Evolutionary conservation across 768 basidiomycete species (phyloP), one percentile per base, ranked within the genome.

Genomic region (Lactifluus subvellereus): DNA sequence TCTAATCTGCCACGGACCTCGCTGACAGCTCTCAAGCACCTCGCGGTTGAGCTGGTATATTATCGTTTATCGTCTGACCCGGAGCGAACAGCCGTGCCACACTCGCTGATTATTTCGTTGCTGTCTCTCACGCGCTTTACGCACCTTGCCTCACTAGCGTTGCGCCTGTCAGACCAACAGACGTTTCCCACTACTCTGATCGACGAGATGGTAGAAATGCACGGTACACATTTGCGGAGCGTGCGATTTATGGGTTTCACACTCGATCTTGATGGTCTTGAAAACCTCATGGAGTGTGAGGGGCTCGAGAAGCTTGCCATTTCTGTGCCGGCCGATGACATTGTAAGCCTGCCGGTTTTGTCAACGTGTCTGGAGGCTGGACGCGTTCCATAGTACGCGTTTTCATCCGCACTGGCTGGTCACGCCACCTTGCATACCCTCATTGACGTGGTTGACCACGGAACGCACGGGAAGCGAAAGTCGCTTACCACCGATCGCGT

Each of bases 1-100:
- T 61, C 74, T 27, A 40, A 64, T 60, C 56, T 63, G 14, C 70
- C 75, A n/a, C 70, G 73, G 16, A 71, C 76, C 16, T 66, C 75
- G 16, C 73, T 82, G 5, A 74, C 75, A 1, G 69, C 74, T 38
- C 75, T 89, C 0, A 76, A 73, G 0, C 77, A 84, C 68, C 75
- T 89, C 0, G 75, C 84, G 3, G 63, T 88, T 42, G 84, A 87
- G 66, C 71, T 79, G 0, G 80, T 80, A 53, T 74, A 70, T 47
- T 69, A 69, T 18, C 49, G 74, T 65, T 47, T 67, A 62, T 71
- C 71, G 3, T 57, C 69, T 20, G 53, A 64, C 18, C 6, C 38
- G 33, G 52, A 32, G 47, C 42, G 18, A 30, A 20, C 30, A n/a
- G 11, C n/a, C 10, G 14, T 65, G 42, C 64, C 54, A 18, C 11